Percentiles rank a stretch among this genome's conserved stretches.
Conservation (phyloP, 495 filamentous ascomycete species). For the Trichoderma parareesei region DNA sequence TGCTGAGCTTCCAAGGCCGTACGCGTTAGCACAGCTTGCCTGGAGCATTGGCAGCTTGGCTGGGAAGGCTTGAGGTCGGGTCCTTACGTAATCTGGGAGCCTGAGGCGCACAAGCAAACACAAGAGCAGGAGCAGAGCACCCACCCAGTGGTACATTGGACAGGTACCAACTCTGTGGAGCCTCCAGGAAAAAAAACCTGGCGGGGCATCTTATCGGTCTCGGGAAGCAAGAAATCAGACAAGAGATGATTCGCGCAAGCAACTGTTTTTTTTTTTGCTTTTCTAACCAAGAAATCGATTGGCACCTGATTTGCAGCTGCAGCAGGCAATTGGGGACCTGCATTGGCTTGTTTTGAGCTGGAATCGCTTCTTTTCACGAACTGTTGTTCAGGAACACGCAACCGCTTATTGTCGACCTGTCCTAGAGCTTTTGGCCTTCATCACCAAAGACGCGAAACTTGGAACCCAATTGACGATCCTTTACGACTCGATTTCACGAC, state of each 20-base stretch:
- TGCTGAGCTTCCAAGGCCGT: constrained; percentile 18
- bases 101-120: neutral
- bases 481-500: neutral
- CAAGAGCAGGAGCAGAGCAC: too few species aligned
- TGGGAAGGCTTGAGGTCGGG: constrained; percentile 19
- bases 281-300: constrained; percentile 1
- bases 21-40: constrained; percentile 36
- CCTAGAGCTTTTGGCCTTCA: neutral
- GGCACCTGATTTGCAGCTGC: constrained; percentile 13
- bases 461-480: constrained; percentile 1
- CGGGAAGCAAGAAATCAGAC: neutral
- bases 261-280: constrained; percentile 3
- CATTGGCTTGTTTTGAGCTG: constrained; percentile 16
- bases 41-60: constrained; percentile 17
- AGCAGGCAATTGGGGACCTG: neutral
- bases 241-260: neutral
- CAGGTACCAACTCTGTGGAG: neutral
- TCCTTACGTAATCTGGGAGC: neutral
- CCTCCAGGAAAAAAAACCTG: constrained; percentile 1
- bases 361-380: neutral
- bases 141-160: neutral
- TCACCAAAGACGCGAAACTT: neutral
- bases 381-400: neutral
- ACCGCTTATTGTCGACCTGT: neutral
- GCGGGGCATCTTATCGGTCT: constrained; percentile 2